Percentiles rank a stretch among this genome's conserved stretches.
Conservation (phyloP, 2,329 filamentous ascomycete species). For the Botrytis fabae region DNA sequence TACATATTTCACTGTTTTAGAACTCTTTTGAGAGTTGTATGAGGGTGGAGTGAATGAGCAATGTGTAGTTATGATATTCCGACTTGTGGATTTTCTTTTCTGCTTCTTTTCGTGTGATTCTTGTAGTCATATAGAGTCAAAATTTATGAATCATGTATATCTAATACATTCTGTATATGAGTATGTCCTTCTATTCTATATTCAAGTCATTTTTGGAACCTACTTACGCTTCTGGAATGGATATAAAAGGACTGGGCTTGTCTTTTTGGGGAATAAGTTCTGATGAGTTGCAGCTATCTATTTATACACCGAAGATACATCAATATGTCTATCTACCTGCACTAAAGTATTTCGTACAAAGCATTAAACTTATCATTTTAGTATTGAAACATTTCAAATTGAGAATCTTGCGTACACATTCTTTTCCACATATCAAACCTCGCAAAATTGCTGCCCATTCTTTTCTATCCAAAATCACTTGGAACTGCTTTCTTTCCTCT, state of each 20-base stretch:
- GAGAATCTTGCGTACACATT: neutral
- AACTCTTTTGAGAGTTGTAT: neutral
- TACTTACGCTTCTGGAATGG: neutral
- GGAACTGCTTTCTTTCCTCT: neutral
- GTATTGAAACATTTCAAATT: neutral
- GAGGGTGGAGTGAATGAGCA: too few relatives aligned
- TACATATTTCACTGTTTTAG: accelerated
- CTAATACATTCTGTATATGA: neutral
- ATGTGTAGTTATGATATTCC: too few relatives aligned
- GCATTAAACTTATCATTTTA: neutral
- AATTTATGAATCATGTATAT: neutral
- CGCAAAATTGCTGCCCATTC: neutral
- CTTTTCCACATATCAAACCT: neutral
- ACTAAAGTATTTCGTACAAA: too few relatives aligned
- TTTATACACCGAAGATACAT: accelerated
- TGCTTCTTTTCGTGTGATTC: too few relatives aligned
- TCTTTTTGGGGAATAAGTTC: neutral
- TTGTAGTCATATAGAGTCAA: too few relatives aligned
- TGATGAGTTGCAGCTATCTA: neutral
- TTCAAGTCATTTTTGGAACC: neutral
- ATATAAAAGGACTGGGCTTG: neutral
- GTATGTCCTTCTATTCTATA: neutral
- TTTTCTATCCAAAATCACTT: neutral
- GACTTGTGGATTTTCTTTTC: too few relatives aligned
- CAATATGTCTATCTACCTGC: too few relatives aligned